Evolutionary conservation across 2,329 filamentous ascomycete species (phyloP).

Genomic region (Aspergillus fumigatus): DNA sequence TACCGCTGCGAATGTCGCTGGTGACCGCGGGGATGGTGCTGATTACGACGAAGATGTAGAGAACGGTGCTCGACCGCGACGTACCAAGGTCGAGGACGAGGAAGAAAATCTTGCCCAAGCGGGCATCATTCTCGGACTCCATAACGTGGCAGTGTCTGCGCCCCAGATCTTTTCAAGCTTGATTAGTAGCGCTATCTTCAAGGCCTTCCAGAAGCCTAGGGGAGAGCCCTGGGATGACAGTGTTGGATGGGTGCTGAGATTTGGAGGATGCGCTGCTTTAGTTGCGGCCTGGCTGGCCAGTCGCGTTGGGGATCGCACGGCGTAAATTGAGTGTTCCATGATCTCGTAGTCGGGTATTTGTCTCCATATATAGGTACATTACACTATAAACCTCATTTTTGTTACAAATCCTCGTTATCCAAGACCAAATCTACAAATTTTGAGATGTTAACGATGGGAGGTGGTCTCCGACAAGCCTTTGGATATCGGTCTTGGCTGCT

Average conservation of each 20-base stretch:
- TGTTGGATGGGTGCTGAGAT: constrained; percentile 78
- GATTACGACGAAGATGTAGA: constrained; percentile 18
- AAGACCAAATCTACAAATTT: neutral
- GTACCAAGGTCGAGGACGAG: constrained; percentile 21
- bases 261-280: constrained; percentile 75
- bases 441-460: neutral
- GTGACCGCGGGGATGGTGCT: neutral
- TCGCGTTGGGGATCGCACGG: constrained; percentile 58
- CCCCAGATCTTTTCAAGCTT: constrained; percentile 89
- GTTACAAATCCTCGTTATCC: neutral
- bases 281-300: constrained; percentile 69
- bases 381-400: neutral
- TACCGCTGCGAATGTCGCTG: neutral
- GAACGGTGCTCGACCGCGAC: constrained; percentile 20
- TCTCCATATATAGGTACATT: neutral
- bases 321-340: neutral
- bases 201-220: constrained; percentile 77
- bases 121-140: constrained; percentile 86
- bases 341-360: neutral
- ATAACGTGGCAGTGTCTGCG: constrained; percentile 90
- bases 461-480: neutral
- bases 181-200: constrained; percentile 79
- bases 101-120: constrained; percentile 66
- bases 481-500: neutral
- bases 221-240: constrained; percentile 80